Evolutionary conservation across 345 rosid genomes (phyloP), one percentile per base, ranked within the genome.

Genomic region (Barbarea vulgaris): DNA sequence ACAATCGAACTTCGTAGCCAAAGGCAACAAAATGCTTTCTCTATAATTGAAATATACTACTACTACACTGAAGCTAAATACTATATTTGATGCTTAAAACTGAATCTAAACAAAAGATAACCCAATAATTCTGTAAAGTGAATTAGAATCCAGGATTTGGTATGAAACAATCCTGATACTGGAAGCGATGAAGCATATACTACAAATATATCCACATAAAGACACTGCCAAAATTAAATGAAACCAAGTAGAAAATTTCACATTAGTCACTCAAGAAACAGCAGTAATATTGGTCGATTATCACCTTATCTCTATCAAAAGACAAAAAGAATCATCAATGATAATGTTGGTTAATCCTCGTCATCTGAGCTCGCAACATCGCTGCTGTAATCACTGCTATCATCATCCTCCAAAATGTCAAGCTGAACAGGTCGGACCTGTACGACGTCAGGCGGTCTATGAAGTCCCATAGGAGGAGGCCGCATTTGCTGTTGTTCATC

Each of bases 391-490:
- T 94, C 92, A 56, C 93, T 87, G 70, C 89, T 86, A 56, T 84
- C 88, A 69, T 85, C 96, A 78, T 83, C 89, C 79, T 87, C 93
- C 62, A 77, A 71, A 77, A 95, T 89, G 57, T 95, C 99, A 28
- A 95, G 83, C 74, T 92, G 89, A 58, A 95, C 97, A 70, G 86
- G 93, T 56, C 88, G 84, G 67, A 95, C 97, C 48, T 87, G 97
- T 74, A 95, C 87, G 1, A 90, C 75, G 28, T 84, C 97, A 1
- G 91, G 83, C 25, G 84, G 93, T 77, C 83, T 86, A 54, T 79
- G 89, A 79, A 84, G 79, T 61, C 86, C 95, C 7, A 39, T 27
- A 22, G 62, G 85, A 67, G 84, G 84, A 68, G 85, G 84, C 47
- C 66, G 84, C 72, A 76, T 46, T 31, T 73, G 63, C 39, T 75